Evolutionary conservation across 768 basidiomycete species (phyloP).

Genomic region (Hydnum rufescens): DNA sequence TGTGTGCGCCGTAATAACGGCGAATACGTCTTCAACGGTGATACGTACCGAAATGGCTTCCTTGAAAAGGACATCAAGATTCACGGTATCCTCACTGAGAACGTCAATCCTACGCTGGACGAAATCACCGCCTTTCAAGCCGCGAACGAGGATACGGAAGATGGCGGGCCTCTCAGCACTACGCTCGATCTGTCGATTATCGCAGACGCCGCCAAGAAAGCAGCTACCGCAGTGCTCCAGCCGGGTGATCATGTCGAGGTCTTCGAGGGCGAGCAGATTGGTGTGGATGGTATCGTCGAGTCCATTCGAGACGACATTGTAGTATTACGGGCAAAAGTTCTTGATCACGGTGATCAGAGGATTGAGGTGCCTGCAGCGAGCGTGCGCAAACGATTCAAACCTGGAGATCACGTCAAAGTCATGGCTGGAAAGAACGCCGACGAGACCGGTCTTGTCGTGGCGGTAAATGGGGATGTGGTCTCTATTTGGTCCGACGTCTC

Average conservation of each 20-base stretch:
- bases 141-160: conserved; percentile 42
- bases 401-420: conserved; percentile 97
- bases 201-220: conserved; percentile 78
- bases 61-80: conserved; percentile 90
- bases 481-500: conserved; percentile 97
- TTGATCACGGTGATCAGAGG: conserved; percentile 73
- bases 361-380: conserved; percentile 72
- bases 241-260: conserved; percentile 97
- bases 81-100: conserved; percentile 55
- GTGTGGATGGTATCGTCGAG: conserved; percentile 81
- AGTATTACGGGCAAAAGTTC: conserved; percentile 53
- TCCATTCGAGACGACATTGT: conserved; percentile 77
- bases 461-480: conserved; percentile 74
- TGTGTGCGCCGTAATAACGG: conserved; percentile 44
- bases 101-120: conserved; percentile 87
- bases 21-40: conserved; percentile 72
- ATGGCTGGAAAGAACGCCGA: conserved; percentile 88
- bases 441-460: conserved; percentile 90
- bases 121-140: conserved; percentile 85
- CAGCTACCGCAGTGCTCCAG: conserved; percentile 84
- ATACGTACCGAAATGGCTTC: conserved; percentile 88
- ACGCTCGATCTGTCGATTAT: conserved; percentile 76
- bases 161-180: conserved; percentile 29
- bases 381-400: conserved; percentile 86
- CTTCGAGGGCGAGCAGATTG: conserved; percentile 89